Base-by-base conservation (phyloP, 345 rosid genomes). In the Noccaea caerulescens region DNA sequence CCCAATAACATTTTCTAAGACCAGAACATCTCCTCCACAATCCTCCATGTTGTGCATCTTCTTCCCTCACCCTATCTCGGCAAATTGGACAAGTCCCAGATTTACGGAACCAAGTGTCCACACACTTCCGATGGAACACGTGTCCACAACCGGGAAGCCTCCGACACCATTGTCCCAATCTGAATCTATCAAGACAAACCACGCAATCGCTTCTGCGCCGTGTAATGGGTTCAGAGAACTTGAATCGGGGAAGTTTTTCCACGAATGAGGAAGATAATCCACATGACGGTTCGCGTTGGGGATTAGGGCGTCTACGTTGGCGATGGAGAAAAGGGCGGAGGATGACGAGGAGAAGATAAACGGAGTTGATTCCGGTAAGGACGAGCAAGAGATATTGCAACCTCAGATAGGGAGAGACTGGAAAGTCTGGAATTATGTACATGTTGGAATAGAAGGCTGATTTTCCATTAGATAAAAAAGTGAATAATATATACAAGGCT, bases 121-220 rank as follows among this genome's bases (percentile, higher is more conserved):
- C 88, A 77, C 97, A 93, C 68, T 75, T 81, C 76, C 80, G 77
- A 55, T 93, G 98, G 46, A 91, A 91, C 9, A 90, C 63, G 61
- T 93, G 98, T 37, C 91, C 91, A 45, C 98, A 91, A 2, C 78
- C 87, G 1, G 42, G 75, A 39, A 93, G 87, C 20, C 52, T 75
- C 72, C 97, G 62, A 73, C 97, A 93, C 95, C 91, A 86, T 60
- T 88, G 97, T 4, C 94, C 96, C 41, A 81, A 82, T 70, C 70
- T 80, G 45, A 91, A 79, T 47, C 76, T 88, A 23, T 93, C 98
- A 62, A 91, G 70, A 58, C 98, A 93, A 54, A 93, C 80, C 42
- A 80, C 93, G 34, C 98, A 93, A 46, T 80, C 84, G 47, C 58
- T 61, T 56, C 72, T 80, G 10, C 16, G 57, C 8, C 69, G 63